Percentiles rank a stretch among this genome's conserved stretches.
phyloP scores from a whole-genome alignment of 225 moss, liverwort and hornwort genomes.

The Thuidium tamariscinum region DNA sequence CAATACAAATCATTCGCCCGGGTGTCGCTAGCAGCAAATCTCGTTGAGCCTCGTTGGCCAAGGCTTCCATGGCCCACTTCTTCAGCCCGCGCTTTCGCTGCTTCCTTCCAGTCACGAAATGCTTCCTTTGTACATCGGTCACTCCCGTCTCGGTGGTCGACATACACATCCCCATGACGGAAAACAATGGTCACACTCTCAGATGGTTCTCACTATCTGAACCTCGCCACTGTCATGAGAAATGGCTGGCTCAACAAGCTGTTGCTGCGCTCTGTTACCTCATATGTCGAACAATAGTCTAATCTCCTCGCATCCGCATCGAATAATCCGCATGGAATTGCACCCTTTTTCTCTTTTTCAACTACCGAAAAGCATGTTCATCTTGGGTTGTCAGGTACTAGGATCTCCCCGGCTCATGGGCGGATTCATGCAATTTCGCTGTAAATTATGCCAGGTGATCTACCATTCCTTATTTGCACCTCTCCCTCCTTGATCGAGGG shows the following conservation, averaged over 20 bases:
- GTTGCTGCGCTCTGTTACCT: neutral
- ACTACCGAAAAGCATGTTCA: neutral
- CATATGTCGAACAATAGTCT: neutral
- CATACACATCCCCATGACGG: slow-evolving; percentile 34
- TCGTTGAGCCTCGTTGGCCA: slow-evolving; percentile 3
- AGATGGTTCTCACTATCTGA: neutral
- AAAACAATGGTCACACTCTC: neutral
- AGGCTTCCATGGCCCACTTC: slow-evolving; percentile 16
- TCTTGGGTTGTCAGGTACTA: neutral
- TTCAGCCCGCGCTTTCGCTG: slow-evolving; percentile 23
- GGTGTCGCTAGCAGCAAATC: slow-evolving; percentile 31
- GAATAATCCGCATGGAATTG: neutral
- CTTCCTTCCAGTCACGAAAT: slow-evolving; percentile 1
- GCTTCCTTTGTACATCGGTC: neutral
- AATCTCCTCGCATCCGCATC: neutral
- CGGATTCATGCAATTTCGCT: neutral
- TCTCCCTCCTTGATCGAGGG: neutral
- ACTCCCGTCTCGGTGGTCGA: neutral
- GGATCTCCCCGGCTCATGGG: neutral
- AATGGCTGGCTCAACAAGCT: neutral
- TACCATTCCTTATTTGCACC: neutral
- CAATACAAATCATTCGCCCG: slow-evolving; percentile 27
- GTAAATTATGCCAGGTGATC: neutral
- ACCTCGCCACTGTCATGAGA: neutral
- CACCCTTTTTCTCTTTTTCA: neutral